A percentile compares a stretch with the other conserved stretches of the same genome.
Conservation (phyloP, 176 grass and related monocot genomes). For the Eleusine coracana region DNA sequence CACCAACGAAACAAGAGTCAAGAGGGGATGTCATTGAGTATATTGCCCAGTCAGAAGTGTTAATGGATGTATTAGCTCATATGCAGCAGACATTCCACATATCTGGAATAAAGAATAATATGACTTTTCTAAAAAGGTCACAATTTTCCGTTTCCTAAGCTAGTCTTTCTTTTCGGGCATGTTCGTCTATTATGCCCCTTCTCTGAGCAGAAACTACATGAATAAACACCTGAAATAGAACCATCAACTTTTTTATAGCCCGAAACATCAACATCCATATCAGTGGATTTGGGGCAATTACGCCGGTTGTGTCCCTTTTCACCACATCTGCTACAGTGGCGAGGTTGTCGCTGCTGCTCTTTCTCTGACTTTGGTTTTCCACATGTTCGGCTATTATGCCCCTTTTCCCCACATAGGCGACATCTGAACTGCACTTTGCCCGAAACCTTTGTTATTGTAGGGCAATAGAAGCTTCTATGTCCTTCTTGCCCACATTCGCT, state of each 20-base stretch:
- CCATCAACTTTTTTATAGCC: slow-evolving; percentile 26
- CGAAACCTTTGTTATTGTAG: slow-evolving; percentile 46
- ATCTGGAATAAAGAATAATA: slow-evolving; percentile 1
- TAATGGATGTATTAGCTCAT: neutral
- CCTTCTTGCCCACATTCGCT: slow-evolving; percentile 80
- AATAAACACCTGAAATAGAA: slow-evolving; percentile 52
- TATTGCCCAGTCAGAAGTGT: too few relatives aligned
- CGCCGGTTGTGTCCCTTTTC: slow-evolving; percentile 57
- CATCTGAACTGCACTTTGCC: slow-evolving; percentile 59
- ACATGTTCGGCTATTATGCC: slow-evolving; percentile 81
- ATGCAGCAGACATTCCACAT: slow-evolving; percentile 1
- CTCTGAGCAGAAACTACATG: slow-evolving; percentile 60
- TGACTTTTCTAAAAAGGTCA: slow-evolving; percentile 7
- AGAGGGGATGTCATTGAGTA: neutral
- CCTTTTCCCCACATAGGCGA: slow-evolving; percentile 65
- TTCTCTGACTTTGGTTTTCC: slow-evolving; percentile 50
- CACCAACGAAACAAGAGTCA: neutral
- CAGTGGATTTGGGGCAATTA: slow-evolving; percentile 46
- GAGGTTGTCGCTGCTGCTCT: slow-evolving; percentile 21
- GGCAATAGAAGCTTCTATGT: slow-evolving; percentile 80
- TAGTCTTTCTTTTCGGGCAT: slow-evolving; percentile 53
- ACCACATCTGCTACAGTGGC: slow-evolving; percentile 57
- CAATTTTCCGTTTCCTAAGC: slow-evolving; percentile 32
- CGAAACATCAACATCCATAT: slow-evolving; percentile 36
- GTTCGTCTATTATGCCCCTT: slow-evolving; percentile 77